Evolutionary conservation across 2,329 filamentous ascomycete genomes (phyloP).

Genomic region (Claviceps sorghi): DNA sequence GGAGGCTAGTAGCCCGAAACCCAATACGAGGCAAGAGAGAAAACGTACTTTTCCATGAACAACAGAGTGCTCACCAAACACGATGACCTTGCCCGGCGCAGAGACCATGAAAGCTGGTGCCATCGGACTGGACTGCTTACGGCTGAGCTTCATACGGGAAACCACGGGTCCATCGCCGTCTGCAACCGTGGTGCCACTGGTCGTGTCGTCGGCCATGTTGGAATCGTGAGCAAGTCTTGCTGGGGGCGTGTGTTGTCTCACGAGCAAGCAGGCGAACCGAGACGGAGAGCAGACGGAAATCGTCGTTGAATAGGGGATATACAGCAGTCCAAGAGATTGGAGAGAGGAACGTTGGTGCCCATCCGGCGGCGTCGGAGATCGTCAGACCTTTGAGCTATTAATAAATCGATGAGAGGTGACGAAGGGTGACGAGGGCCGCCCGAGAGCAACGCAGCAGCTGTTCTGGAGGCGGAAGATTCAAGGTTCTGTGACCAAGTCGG

Average conservation of each 20-base stretch:
- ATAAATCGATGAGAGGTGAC: no score
- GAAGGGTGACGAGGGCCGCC: no score
- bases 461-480: no score
- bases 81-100: slow-evolving; percentile 93
- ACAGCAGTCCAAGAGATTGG: not conserved
- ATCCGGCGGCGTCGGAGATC: no score
- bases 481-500: no score
- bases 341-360: no score
- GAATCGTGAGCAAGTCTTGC: not conserved
- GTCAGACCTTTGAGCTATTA: not conserved
- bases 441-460: no score
- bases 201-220: slow-evolving; percentile 10
- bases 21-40: not conserved
- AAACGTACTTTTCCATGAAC: slow-evolving; percentile 73
- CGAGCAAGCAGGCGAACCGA: not conserved
- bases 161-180: slow-evolving; percentile 19
- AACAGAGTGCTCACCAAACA: slow-evolving; percentile 96
- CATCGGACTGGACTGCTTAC: slow-evolving; percentile 50
- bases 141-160: slow-evolving; percentile 27
- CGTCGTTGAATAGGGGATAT: not conserved
- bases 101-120: slow-evolving; percentile 95
- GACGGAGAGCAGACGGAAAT: not conserved
- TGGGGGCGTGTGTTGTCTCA: not conserved
- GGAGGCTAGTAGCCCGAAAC: not conserved
- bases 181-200: slow-evolving; percentile 14